Evolutionary conservation across 345 rosid species (phyloP), one percentile per base, ranked within the genome.

Genomic region (Salix brachista): DNA sequence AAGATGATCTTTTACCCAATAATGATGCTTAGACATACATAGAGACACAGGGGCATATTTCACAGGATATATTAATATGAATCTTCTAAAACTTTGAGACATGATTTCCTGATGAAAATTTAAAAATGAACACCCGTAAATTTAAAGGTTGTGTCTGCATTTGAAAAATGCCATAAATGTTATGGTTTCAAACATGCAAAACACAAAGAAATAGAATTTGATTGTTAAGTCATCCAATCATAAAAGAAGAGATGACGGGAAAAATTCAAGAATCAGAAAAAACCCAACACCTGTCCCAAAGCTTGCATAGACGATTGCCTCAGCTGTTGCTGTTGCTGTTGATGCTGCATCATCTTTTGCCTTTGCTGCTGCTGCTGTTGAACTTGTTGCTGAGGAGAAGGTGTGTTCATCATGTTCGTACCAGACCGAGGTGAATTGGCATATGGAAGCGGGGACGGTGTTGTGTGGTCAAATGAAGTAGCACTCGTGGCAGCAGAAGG

Each of bases 341-440:
- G 37, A 34, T 34, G 37, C 0, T 85, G 94, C 90, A 92, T 85
- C 67, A 92, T n/a, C 82, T 92, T 94, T 74, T 87, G 81, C 77
- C 97, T 90, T 83, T 88, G 90, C 82, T 88, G 94, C 77, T 83
- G 88, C 25, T 56, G 80, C 4, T 75, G 95, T 28, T 84, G 92
- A 26, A 77, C 65, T 75, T 91, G 92, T 69, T 91, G 98, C 81
- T 91, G 97, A 76, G 99, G 97, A 76, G 98, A 96, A 66, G 96
- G 92, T 18, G 87, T 85, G 73, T 89, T 96, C 88, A 89, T 89
- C 86, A 96, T 89, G 76, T 65, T 86, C 46, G 93, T 76, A 71
- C 90, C 87, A 50, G 98, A 92, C 80, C 92, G 90, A 77, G 97
- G 99, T 77, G 99, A 96, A 83, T 92, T 93, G 72, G 96, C 89